Evolutionary conservation across 2,329 filamentous ascomycete species (phyloP), one percentile per base, ranked within the genome.

Genomic region (Atkinsonella texensis): DNA sequence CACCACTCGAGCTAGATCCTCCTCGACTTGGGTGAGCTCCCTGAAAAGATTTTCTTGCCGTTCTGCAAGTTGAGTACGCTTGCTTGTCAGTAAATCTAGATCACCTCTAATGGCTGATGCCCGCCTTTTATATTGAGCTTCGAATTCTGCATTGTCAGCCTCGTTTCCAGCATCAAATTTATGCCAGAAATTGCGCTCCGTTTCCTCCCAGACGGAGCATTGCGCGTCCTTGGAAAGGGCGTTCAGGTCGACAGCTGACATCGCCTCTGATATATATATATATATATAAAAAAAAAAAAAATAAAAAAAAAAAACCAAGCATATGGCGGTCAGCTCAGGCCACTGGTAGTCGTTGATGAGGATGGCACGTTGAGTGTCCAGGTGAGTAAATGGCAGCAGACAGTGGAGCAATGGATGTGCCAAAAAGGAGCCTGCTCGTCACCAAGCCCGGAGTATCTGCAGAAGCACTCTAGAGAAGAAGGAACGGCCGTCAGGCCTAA

Each of bases 11-110:
- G 62, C 64, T 20, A 74, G 60, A 35, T 67, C 64, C 35, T 67
- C 63, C 61, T 72, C 73, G n/a, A 65, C 58, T 42, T 63, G 57
- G 32, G 61, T 60, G 42, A 68, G 59, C 51, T 68, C 63, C 31
- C 55, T 58, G 1, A 58, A 57, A n/a, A 69, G 52, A 3, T 61
- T 59, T 9, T 53, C 55, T 40, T 62, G 62, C 11, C 58, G 57
- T 53, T 66, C 60, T 20, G 50, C 56, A 5, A 68, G 56, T 46
- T 64, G 53, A 13, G 55, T 56, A 17, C 61, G 61, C 45, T 59
- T 60, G 15, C 60, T 61, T 10, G 57, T 62, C 10, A 68, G 52
- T 9, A 55, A 60, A 47, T 59, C 60, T 4, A 67, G 56, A 33
- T 67, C 60, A 15, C 62, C 55, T 18, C 61, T 63, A 41, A 60